Percentiles rank a stretch among this genome's conserved stretches.
phyloP scores from a whole-genome alignment of 306 rosid species.

The Gleditsia sinensis region DNA sequence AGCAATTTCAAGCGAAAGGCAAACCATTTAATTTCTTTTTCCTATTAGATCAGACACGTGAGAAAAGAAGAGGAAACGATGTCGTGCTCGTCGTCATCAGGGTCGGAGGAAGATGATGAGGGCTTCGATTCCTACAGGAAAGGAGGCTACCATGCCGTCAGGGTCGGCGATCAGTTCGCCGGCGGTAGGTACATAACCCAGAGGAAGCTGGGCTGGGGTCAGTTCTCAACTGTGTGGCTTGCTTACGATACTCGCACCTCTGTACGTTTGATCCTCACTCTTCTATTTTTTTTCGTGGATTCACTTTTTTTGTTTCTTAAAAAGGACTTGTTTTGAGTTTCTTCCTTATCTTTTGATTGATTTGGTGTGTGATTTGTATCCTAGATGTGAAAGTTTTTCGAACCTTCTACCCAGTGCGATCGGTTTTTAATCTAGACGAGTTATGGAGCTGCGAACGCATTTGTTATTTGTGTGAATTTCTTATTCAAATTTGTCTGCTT shows the following conservation, averaged over 20 bases:
- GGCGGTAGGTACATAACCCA: constrained; percentile 91
- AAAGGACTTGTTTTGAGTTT: constrained; percentile 13
- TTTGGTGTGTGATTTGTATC: constrained; percentile 26
- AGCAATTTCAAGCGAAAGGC: not conserved
- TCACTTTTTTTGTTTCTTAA: not conserved
- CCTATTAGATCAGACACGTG: constrained; percentile 38
- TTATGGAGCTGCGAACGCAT: not conserved
- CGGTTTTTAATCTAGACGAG: not conserved
- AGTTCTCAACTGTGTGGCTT: constrained; percentile 98
- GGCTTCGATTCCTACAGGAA: constrained; percentile 89
- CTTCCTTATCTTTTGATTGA: not conserved
- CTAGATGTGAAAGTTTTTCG: not conserved
- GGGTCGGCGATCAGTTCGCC: constrained; percentile 86
- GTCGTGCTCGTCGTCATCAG: constrained; percentile 93
- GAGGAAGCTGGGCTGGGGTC: constrained; percentile 97
- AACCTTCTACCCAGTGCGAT: not conserved
- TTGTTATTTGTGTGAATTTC: not conserved
- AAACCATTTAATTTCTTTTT: not conserved
- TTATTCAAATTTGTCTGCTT: not conserved
- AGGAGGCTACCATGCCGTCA: constrained; percentile 96
- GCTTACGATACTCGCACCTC: constrained; percentile 75
- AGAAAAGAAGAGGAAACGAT: constrained; percentile 37
- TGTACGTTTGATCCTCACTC: constrained; percentile 46
- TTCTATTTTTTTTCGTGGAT: not conserved
- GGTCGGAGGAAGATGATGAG: constrained; percentile 95